Evolutionary conservation across 345 rosid genomes (phyloP).

Genomic region (Salix koriyanagi): DNA sequence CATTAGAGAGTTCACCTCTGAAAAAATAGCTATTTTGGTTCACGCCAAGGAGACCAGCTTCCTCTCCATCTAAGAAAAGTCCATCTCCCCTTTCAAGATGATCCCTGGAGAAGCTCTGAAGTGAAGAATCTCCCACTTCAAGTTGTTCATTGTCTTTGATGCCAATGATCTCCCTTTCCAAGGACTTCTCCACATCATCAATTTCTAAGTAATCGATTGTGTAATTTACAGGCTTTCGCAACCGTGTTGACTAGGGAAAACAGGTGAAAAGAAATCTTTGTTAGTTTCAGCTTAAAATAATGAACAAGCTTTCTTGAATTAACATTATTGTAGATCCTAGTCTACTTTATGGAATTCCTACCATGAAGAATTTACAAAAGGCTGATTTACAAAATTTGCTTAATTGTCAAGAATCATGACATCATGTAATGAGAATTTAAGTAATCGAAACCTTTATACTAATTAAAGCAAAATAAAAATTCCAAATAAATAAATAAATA

Average conservation of each 20-base stretch:
- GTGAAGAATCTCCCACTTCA: constrained; percentile 18
- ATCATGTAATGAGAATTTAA: neutral
- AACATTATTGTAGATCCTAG: neutral
- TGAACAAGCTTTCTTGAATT: neutral
- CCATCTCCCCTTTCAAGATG: constrained; percentile 49
- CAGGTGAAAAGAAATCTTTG: neutral
- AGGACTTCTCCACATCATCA: constrained; percentile 35
- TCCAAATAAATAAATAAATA: neutral
- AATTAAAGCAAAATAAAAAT: neutral
- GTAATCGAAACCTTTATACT: neutral
- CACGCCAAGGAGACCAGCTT: constrained; percentile 22
- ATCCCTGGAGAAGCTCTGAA: constrained; percentile 20
- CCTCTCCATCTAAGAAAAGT: constrained; percentile 40
- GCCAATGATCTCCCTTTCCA: constrained; percentile 15
- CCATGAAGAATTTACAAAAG: neutral
- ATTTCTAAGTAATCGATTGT: constrained; percentile 30
- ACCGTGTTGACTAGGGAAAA: constrained; percentile 54
- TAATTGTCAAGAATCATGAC: neutral
- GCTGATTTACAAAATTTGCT: neutral
- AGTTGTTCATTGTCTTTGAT: constrained; percentile 14
- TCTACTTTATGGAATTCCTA: neutral
- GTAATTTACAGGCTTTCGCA: constrained; percentile 56
- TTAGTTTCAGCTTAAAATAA: neutral
- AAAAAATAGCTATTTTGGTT: constrained; percentile 19
- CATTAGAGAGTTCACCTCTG: constrained; percentile 29